Conservation (phyloP, 345 rosid genomes). For the Moricandia moricandioides region DNA sequence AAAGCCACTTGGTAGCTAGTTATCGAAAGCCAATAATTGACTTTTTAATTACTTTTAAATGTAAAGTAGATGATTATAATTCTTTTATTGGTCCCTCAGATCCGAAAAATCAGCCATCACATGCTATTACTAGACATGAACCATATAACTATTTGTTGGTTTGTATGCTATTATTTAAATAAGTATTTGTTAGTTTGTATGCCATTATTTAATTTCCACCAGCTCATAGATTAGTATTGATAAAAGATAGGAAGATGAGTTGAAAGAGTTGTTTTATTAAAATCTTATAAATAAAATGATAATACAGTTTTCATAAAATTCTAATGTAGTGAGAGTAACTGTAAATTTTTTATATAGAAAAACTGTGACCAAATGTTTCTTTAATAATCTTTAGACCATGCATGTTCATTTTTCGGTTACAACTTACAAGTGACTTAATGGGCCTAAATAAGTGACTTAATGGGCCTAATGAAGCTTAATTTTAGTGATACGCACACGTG, state of each 20-base stretch:
- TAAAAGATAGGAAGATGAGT: background rate
- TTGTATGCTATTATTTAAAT: background rate
- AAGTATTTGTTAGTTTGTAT: background rate
- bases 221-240: background rate
- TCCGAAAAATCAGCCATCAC: conserved; percentile 21
- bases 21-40: background rate
- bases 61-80: background rate
- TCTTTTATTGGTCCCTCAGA: background rate
- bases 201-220: background rate
- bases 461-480: background rate
- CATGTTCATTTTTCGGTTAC: too few relatives aligned
- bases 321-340: background rate
- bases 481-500: too few relatives aligned
- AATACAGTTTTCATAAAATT: too few relatives aligned
- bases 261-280: background rate
- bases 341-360: too few relatives aligned
- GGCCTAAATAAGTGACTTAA: background rate
- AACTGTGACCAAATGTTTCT: too few relatives aligned
- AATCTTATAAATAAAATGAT: background rate
- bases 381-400: too few relatives aligned
- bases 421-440: background rate
- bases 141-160: background rate
- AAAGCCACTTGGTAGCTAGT: background rate
- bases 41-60: background rate
- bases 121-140: conserved; percentile 21